These are phyloP conservation scores for Hansenula lynferdii DNA, from an alignment of 1,139 yeast species.

Conservation along the genomic window DNA sequence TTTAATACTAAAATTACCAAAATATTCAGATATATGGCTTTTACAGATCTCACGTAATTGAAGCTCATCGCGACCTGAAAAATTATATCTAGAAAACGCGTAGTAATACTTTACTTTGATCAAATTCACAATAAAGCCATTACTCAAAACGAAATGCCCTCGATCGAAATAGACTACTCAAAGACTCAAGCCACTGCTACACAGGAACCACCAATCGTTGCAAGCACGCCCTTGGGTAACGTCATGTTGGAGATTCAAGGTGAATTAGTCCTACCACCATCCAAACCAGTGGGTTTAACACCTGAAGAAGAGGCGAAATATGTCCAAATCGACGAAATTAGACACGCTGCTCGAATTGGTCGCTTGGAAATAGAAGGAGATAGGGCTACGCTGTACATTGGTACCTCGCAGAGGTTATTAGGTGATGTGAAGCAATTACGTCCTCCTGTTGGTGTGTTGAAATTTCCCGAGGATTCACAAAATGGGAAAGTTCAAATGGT, in stretches of 20 bases:
- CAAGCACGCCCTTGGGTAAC: slow-evolving; percentile 54
- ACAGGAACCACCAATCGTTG: slow-evolving; percentile 16
- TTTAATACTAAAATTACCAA: too few species aligned
- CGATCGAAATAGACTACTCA: slow-evolving; percentile 28
- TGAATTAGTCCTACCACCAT: slow-evolving; percentile 50
- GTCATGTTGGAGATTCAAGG: slow-evolving; percentile 69
- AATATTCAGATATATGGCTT: too few species aligned
- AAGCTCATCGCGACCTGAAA: neutral
- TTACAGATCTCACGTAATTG: too few species aligned
- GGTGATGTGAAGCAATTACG: slow-evolving; percentile 53
- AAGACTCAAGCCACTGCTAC: slow-evolving; percentile 20
- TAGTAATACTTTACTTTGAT: neutral
- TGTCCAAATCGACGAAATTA: slow-evolving; percentile 32
- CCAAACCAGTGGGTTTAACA: slow-evolving; percentile 27
- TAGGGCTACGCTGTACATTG: slow-evolving; percentile 53
- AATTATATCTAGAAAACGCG: neutral
- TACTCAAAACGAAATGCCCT: slow-evolving; percentile 22
- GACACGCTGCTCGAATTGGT: slow-evolving; percentile 56
- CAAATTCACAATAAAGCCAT: too few species aligned
- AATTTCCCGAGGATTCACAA: slow-evolving; percentile 30
- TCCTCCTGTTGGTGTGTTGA: slow-evolving; percentile 57
- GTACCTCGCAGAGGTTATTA: slow-evolving; percentile 60
- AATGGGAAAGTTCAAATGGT: slow-evolving; percentile 36
- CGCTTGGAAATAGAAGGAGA: slow-evolving; percentile 47
- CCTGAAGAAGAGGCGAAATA: slow-evolving; percentile 27